Conservation (phyloP, 116 monocot species). For the Posidonia oceanica region DNA sequence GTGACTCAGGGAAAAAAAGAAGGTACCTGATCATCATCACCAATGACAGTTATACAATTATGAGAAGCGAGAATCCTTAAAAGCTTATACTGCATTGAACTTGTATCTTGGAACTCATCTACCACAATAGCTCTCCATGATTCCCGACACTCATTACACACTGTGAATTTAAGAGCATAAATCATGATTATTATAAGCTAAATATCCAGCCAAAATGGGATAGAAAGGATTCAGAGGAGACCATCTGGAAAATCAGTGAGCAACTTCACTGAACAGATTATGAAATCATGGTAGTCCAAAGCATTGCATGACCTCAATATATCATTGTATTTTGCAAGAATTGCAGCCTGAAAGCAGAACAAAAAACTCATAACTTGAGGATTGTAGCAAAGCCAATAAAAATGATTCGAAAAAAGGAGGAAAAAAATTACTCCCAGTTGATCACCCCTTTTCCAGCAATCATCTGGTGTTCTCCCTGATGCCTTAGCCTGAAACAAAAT, state of each 20-base stretch:
- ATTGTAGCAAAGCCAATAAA: neutral
- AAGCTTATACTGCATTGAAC: constrained; percentile 85
- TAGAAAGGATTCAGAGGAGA: constrained; percentile 9
- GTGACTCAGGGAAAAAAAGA: neutral
- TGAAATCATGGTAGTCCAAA: constrained; percentile 92
- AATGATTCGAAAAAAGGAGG: neutral
- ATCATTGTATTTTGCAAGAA: constrained; percentile 56
- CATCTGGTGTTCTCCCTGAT: constrained; percentile 70
- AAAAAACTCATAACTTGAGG: constrained; percentile 4
- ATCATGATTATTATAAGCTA: neutral
- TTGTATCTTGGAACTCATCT: constrained; percentile 99
- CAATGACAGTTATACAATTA: constrained; percentile 66
- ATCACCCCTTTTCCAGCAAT: constrained; percentile 57
- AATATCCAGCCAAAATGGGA: neutral
- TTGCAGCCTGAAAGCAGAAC: constrained; percentile 39
- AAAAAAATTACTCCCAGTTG: constrained; percentile 46
- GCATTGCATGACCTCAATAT: constrained; percentile 88
- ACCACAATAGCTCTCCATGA: constrained; percentile 87
- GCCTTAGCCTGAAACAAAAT: constrained; percentile 71
- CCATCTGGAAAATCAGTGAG: constrained; percentile 82
- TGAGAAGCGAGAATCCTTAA: constrained; percentile 71
- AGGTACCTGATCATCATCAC: constrained; percentile 91
- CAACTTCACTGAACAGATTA: constrained; percentile 63
- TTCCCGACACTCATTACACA: constrained; percentile 47
- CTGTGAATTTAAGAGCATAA: constrained; percentile 17